phyloP scores from a whole-genome alignment of 495 filamentous ascomycete genomes.

The Clohesyomyces aquaticus region DNA sequence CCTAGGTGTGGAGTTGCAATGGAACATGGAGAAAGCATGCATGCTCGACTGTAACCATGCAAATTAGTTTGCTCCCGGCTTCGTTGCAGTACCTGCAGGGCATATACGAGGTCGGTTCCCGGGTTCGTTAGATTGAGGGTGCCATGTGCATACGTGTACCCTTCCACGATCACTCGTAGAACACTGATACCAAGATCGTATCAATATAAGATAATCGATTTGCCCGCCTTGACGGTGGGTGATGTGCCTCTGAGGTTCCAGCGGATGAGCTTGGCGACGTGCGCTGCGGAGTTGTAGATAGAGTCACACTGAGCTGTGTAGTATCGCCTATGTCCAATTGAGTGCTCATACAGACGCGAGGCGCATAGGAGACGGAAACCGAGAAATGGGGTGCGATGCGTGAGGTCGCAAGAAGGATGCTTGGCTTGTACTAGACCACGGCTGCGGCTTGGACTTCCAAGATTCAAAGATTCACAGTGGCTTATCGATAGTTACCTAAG shows the following conservation, averaged over 20 bases:
- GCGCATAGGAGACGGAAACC: too few species aligned
- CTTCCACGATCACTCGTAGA: not conserved
- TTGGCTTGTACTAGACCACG: too few species aligned
- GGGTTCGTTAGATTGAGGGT: conserved; percentile 10
- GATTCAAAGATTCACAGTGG: too few species aligned
- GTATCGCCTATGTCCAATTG: conserved; percentile 8
- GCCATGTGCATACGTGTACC: conserved; percentile 19
- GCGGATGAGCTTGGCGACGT: conserved; percentile 6
- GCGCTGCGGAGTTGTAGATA: not conserved
- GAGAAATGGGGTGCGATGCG: not conserved
- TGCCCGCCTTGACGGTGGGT: not conserved
- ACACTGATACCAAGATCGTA: conserved; percentile 24
- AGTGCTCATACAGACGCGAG: not conserved
- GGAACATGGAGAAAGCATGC: conserved; percentile 20
- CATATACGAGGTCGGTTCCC: not conserved
- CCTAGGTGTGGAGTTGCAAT: conserved; percentile 16
- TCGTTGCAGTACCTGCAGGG: conserved; percentile 26
- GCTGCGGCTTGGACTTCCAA: too few species aligned
- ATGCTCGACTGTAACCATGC: conserved; percentile 33
- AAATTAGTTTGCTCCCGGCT: conserved; percentile 13
- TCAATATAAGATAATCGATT: conserved; percentile 19
- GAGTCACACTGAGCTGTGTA: not conserved
- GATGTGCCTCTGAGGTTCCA: conserved; percentile 21
- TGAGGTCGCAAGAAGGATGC: too few species aligned
- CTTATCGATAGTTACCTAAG: too few species aligned